Conservation (phyloP, 768 basidiomycete genomes). For the Austroboletus eburneus region DNA sequence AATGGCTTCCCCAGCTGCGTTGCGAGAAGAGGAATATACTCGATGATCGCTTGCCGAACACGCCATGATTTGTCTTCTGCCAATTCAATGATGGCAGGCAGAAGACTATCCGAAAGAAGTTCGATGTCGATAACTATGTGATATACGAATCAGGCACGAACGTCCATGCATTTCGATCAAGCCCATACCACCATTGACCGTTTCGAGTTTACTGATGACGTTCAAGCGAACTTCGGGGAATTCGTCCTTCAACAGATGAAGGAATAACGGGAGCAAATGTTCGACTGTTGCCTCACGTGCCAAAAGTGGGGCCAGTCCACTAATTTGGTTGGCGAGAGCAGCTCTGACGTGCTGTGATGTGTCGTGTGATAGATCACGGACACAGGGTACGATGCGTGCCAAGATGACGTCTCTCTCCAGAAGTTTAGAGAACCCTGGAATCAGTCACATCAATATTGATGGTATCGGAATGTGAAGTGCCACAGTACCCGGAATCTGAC, state of each 20-base stretch:
- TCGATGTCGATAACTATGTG: slow-evolving; percentile 93
- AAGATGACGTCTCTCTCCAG: slow-evolving; percentile 93
- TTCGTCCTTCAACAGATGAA: slow-evolving; percentile 95
- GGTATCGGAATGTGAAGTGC: background rate
- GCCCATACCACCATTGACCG: slow-evolving; percentile 79
- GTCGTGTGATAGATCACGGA: slow-evolving; percentile 91
- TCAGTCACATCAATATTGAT: slow-evolving; percentile 7
- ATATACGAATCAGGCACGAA: slow-evolving; percentile 9
- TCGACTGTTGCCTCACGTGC: slow-evolving; percentile 94
- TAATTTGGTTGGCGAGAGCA: slow-evolving; percentile 93
- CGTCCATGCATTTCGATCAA: background rate
- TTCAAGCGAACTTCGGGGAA: slow-evolving; percentile 97
- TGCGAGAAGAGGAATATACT: slow-evolving; percentile 97
- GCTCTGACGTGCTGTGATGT: slow-evolving; percentile 96
- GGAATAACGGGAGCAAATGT: slow-evolving; percentile 92
- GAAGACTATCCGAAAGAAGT: slow-evolving; percentile 85
- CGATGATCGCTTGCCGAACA: slow-evolving; percentile 98
- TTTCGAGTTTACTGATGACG: slow-evolving; percentile 97
- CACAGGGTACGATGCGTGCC: slow-evolving; percentile 89
- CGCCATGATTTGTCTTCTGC: slow-evolving; percentile 99
- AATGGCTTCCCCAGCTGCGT: slow-evolving; percentile 96
- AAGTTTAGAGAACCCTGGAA: slow-evolving; percentile 85
- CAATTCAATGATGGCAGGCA: slow-evolving; percentile 95
- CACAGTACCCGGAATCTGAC: slow-evolving; percentile 87
- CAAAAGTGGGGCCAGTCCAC: slow-evolving; percentile 90